Percentiles rank a stretch among this genome's conserved stretches.
Conservation (phyloP, 2,329 filamentous ascomycete species). For the Cladobotryum protrusum region DNA sequence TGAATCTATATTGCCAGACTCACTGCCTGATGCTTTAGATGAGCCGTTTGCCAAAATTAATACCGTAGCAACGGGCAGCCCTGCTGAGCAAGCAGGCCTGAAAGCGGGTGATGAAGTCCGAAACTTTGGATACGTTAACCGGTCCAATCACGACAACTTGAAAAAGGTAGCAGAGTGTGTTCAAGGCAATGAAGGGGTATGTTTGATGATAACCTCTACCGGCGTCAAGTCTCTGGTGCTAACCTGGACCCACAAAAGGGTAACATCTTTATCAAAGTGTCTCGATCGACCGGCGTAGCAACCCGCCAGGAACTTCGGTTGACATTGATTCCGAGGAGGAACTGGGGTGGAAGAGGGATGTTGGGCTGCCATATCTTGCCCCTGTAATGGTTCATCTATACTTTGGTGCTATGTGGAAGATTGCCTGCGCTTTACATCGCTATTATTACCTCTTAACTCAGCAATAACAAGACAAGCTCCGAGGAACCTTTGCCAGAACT, state of each 20-base stretch:
- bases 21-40: slow-evolving; percentile 20
- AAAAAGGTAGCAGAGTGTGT: slow-evolving; percentile 85
- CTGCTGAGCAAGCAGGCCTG: slow-evolving; percentile 76
- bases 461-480: too few relatives aligned
- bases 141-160: slow-evolving; percentile 78
- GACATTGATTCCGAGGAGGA: slow-evolving; percentile 65
- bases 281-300: slow-evolving; percentile 39
- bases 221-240: slow-evolving; percentile 13
- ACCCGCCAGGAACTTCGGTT: slow-evolving; percentile 56
- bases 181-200: slow-evolving; percentile 80
- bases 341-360: slow-evolving; percentile 88
- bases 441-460: too few relatives aligned
- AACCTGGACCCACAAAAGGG: slow-evolving; percentile 45
- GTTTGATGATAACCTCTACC: slow-evolving; percentile 31
- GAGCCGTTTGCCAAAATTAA: slow-evolving; percentile 81
- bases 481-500: too few relatives aligned
- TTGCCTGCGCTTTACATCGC: too few relatives aligned
- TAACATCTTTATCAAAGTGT: slow-evolving; percentile 62
- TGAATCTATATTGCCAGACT: slow-evolving; percentile 27
- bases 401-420: too few relatives aligned
- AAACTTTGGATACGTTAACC: slow-evolving; percentile 79
- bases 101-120: slow-evolving; percentile 74
- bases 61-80: slow-evolving; percentile 68
- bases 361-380: slow-evolving; percentile 88
- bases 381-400: slow-evolving; percentile 37